Conservation (phyloP, 805 yeast species). For the Citeromyces matritensis region DNA sequence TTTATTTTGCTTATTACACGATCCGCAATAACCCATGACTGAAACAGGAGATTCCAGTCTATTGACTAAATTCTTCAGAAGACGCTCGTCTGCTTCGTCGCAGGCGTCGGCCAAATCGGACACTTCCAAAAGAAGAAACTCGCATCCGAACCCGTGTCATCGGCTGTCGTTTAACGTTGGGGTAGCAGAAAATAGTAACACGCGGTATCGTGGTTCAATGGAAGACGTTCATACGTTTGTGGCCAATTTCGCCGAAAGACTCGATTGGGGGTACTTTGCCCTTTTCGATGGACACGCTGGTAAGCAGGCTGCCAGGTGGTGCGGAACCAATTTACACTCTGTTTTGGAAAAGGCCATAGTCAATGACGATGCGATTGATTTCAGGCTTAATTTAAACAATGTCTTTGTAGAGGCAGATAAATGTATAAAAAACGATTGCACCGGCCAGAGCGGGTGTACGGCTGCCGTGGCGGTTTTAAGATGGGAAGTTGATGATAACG, state of each 20-base stretch:
- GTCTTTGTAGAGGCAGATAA: constrained; percentile 69
- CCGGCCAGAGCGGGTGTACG: constrained; percentile 81
- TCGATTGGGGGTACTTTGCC: constrained; percentile 93
- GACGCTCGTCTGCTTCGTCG: constrained; percentile 1
- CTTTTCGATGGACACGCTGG: constrained; percentile 98
- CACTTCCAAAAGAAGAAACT: constrained; percentile 1
- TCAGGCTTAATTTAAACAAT: constrained; percentile 50
- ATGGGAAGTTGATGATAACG: constrained; percentile 45
- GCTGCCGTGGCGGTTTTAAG: constrained; percentile 87
- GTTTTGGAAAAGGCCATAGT: constrained; percentile 46
- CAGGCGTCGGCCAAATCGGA: not conserved
- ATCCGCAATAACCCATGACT: not conserved
- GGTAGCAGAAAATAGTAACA: constrained; percentile 80
- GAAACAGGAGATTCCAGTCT: not conserved
- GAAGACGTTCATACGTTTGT: constrained; percentile 93
- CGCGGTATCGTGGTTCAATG: constrained; percentile 75
- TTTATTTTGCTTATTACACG: not conserved
- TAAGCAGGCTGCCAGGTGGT: constrained; percentile 83
- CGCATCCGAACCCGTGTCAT: constrained; percentile 22
- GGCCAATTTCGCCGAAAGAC: constrained; percentile 79
- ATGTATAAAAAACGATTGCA: constrained; percentile 39
- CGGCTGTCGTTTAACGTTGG: constrained; percentile 72
- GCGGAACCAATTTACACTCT: constrained; percentile 74
- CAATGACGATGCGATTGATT: constrained; percentile 29
- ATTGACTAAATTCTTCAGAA: constrained; percentile 1